These are phyloP conservation scores for Coccomyxa subellipsoidea DNA, from an alignment of 163 green algal genomes.

Conservation along the genomic window DNA sequence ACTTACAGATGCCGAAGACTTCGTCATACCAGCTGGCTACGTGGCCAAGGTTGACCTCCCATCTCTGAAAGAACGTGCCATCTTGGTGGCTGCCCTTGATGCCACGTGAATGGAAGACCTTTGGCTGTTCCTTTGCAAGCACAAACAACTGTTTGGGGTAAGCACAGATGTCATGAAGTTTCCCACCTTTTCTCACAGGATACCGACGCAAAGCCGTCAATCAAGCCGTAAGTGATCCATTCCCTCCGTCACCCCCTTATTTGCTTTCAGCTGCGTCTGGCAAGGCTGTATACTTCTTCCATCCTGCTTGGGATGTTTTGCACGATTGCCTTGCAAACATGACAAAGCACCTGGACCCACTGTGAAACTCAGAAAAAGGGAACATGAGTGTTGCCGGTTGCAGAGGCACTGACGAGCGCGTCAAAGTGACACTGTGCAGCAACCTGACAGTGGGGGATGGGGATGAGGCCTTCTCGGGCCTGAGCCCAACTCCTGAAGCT, in stretches of 20 bases:
- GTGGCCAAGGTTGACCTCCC: background rate
- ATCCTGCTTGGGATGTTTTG: no score
- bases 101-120: background rate
- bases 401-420: background rate
- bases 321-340: no score
- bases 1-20: background rate
- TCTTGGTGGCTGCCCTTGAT: no score
- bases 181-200: background rate
- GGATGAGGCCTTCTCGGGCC: background rate
- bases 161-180: background rate
- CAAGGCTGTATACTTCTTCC: no score
- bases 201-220: background rate
- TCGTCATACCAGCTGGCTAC: background rate
- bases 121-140: background rate
- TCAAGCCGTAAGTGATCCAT: background rate
- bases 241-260: background rate
- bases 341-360: background rate
- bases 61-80: no score
- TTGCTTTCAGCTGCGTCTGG: background rate
- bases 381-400: background rate
- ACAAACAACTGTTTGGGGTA: background rate
- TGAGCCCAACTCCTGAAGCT: background rate
- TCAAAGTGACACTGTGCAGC: background rate
- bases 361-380: background rate
- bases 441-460: background rate